These are phyloP conservation scores for Noccaea caerulescens DNA, from an alignment of 345 rosid genomes.

Conservation along the genomic window DNA sequence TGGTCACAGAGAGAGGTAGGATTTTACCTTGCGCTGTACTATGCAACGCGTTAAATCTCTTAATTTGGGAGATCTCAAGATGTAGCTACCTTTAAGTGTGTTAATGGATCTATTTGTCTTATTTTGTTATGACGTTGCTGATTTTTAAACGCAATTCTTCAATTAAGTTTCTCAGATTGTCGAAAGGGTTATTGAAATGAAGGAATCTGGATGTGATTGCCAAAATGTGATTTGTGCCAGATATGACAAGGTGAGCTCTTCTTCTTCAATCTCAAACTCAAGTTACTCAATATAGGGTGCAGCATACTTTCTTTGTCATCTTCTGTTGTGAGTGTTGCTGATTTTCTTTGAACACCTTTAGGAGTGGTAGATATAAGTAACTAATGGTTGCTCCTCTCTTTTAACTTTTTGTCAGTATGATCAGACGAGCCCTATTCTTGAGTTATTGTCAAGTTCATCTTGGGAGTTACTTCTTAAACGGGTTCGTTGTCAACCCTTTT, in stretches of 20 bases:
- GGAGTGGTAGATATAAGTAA: background rate
- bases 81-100: background rate
- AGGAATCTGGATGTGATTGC: constrained; percentile 30
- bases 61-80: constrained; percentile 12
- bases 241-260: constrained; percentile 58
- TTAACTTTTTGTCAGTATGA: constrained; percentile 47
- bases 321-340: background rate
- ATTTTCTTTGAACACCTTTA: background rate
- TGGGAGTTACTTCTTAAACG: constrained; percentile 74
- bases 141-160: background rate
- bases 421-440: constrained; percentile 54
- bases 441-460: constrained; percentile 59
- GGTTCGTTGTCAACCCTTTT: constrained; percentile 49
- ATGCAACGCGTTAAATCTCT: background rate
- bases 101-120: constrained; percentile 3
- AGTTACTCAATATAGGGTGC: background rate
- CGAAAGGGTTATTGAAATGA: constrained; percentile 51
- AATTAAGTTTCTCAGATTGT: constrained; percentile 58
- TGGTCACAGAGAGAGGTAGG: constrained; percentile 68
- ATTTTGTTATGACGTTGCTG: background rate
- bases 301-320: background rate
- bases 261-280: constrained; percentile 4
- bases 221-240: constrained; percentile 57
- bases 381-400: background rate
- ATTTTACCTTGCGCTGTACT: constrained; percentile 1